phyloP scores from a whole-genome alignment of 805 yeast species.

The Candida jianshihensis region DNA sequence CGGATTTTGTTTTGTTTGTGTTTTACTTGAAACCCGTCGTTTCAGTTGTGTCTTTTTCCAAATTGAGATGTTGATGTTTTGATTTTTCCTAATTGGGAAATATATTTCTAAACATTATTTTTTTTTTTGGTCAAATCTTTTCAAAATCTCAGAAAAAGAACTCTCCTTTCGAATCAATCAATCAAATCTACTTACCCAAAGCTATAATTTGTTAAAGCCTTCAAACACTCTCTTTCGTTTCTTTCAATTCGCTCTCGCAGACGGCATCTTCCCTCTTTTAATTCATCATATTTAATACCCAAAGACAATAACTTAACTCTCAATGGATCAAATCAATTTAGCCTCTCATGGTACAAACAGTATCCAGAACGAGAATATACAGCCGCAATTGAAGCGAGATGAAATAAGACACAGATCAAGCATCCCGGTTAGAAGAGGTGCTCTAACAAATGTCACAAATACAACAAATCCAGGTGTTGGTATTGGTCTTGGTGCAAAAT shows the following conservation, averaged over 20 bases:
- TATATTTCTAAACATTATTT: constrained; percentile 2
- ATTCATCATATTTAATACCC: too few relatives aligned
- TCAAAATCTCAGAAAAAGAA: background rate
- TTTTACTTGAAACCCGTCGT: background rate
- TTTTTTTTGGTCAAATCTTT: constrained; percentile 2
- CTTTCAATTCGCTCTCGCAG: too few relatives aligned
- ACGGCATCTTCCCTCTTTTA: too few relatives aligned
- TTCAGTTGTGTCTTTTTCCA: constrained; percentile 5
- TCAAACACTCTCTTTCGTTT: too few relatives aligned
- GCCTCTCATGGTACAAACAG: constrained; percentile 2
- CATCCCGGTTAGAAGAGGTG: constrained; percentile 24
- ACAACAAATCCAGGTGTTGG: constrained; percentile 15
- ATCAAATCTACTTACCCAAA: too few relatives aligned
- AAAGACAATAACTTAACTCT: too few relatives aligned
- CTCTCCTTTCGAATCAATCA: too few relatives aligned
- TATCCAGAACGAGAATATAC: constrained; percentile 18
- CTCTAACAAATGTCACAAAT: constrained; percentile 22
- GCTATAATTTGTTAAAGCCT: too few relatives aligned
- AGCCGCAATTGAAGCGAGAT: constrained; percentile 5
- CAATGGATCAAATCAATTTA: constrained; percentile 7
- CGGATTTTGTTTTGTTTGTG: too few relatives aligned
- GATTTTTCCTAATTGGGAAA: constrained; percentile 12
- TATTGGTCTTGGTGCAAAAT: too few relatives aligned
- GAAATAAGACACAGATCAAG: constrained; percentile 13
- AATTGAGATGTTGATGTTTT: constrained; percentile 12